These are phyloP conservation scores for Trichaptum fuscoviolaceum DNA, from an alignment of 768 basidiomycete genomes.

Conservation along the genomic window DNA sequence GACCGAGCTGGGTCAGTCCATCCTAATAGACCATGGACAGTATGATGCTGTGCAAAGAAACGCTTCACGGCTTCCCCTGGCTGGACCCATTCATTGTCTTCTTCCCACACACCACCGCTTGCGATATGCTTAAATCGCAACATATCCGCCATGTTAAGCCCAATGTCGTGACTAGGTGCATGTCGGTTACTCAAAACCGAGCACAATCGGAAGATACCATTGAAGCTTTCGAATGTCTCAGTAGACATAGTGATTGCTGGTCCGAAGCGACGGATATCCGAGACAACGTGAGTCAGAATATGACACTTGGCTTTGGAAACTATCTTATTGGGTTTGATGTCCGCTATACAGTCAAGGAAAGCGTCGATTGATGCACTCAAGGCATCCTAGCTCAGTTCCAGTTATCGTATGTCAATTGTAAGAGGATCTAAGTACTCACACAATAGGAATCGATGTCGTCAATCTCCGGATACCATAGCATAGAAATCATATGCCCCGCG, in stretches of 20 bases:
- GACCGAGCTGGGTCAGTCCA: too few species aligned
- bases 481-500: constrained; percentile 27
- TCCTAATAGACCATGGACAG: too few species aligned
- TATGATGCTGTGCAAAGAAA: too few species aligned
- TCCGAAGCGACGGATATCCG: constrained; percentile 34
- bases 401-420: background rate
- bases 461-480: constrained; percentile 39
- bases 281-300: constrained; percentile 31
- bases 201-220: constrained; percentile 21
- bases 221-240: constrained; percentile 38
- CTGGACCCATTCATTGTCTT: background rate
- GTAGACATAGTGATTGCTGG: constrained; percentile 40
- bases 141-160: constrained; percentile 7
- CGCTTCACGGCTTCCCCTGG: too few species aligned
- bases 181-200: constrained; percentile 27
- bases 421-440: constrained; percentile 19
- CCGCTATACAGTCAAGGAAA: constrained; percentile 29
- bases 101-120: constrained; percentile 27
- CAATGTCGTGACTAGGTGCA: constrained; percentile 22
- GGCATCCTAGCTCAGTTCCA: constrained; percentile 12
- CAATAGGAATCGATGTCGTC: constrained; percentile 26
- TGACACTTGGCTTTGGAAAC: constrained; percentile 41
- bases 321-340: constrained; percentile 29
- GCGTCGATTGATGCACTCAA: constrained; percentile 28
- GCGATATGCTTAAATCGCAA: constrained; percentile 28